Base-by-base conservation (phyloP, 176 grass and related monocot species). In the Bromus sterilis region DNA sequence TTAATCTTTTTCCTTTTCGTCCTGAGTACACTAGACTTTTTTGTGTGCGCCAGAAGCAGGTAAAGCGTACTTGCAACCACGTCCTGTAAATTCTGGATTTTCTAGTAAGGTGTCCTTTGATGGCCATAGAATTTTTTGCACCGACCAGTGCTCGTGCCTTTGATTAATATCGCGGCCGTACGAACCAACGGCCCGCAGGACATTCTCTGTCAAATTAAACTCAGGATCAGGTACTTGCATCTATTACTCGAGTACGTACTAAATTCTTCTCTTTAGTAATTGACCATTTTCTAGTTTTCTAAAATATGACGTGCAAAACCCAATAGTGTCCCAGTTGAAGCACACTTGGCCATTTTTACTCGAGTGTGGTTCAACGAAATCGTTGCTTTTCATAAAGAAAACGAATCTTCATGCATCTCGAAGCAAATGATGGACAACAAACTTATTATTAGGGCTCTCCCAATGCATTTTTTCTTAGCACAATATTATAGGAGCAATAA, bases 51-150 rank as follows among this genome's bases (percentile, higher is more conserved):
- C n/a, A n/a, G n/a, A n/a, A n/a, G n/a, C 72, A 39, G 51, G 46
- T 20, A 33, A 25, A 12, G 26, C 20, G 80, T 82, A 74, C 37
- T 59, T 74, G 69, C 32, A 13, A 49, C 28, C 25, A 14, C 55
- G 14, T 49, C n/a, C 41, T 14, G 21, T n/a, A 51, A 28, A 83
- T 53, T n/a, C n/a, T 75, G 31, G 81, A 75, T 57, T 75, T 83
- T 30, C 2, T 6, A 4, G 74, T n/a, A 31, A 11, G 9, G 11
- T 30, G 81, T 65, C 81, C 81, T 65, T 39, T 21, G 8, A 13
- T 37, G 71, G 16, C 2, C 71, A 30, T 35, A 18, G 31, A 30
- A 75, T 51, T 53, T 64, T 6, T 1, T 53, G 3, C 42, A 13
- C n/a, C 6, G 71, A 49, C 42, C 31, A 0, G 28, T 44, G 31